A percentile compares a stretch with the other conserved stretches of the same genome.
Conservation (phyloP, 306 rosid genomes). For the Vicia villosa region DNA sequence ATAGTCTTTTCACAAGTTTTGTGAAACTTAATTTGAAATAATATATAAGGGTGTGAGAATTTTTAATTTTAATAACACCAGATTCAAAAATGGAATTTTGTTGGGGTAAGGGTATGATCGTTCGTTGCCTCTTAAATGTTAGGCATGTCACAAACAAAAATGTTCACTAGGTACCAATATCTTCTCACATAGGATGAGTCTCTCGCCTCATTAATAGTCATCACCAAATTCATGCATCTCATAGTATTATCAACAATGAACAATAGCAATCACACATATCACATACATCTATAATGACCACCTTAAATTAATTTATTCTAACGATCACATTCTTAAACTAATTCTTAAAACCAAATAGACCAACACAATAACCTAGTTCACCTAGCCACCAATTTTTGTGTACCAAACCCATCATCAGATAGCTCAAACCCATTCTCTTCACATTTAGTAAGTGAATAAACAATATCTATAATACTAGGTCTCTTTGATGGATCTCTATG, state of each 20-base stretch:
- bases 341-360: not conserved
- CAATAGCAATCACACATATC: not conserved
- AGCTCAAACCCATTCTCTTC: conserved; percentile 66
- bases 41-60: no score
- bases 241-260: not conserved
- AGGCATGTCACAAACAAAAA: no score
- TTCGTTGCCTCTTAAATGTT: no score
- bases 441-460: conserved; percentile 70
- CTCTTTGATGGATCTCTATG: conserved; percentile 71
- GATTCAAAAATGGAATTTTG: no score
- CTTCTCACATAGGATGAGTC: no score
- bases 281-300: not conserved
- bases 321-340: not conserved
- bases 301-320: not conserved
- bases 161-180: no score
- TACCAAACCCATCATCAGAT: conserved; percentile 62
- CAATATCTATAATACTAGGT: conserved; percentile 83
- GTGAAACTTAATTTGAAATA: no score
- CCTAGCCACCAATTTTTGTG: conserved; percentile 57
- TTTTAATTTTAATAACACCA: no score
- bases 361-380: conserved; percentile 28
- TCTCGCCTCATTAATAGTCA: no score
- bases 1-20: no score
- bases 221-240: not conserved
- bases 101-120: no score